These are phyloP conservation scores for Sclerotinia minor DNA, from an alignment of 2,329 filamentous ascomycete genomes.

Conservation along the genomic window DNA sequence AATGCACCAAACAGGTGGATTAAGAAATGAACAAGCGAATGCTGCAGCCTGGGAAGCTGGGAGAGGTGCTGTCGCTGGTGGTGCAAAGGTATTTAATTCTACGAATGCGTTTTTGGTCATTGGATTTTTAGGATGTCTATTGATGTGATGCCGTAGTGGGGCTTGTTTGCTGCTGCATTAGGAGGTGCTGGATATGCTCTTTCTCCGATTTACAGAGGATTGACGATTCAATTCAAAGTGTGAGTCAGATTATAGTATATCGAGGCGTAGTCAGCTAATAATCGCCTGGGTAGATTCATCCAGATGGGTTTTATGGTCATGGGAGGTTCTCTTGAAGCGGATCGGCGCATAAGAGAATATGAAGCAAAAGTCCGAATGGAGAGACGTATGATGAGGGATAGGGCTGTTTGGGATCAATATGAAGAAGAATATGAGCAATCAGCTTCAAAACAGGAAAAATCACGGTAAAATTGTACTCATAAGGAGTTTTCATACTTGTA, in stretches of 20 bases:
- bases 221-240: conserved; percentile 78
- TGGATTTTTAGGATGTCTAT: conserved; percentile 8
- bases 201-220: conserved; percentile 70
- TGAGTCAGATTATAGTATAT: conserved; percentile 46
- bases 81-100: conserved; percentile 55
- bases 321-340: conserved; percentile 75
- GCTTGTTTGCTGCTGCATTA: conserved; percentile 61
- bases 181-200: conserved; percentile 62
- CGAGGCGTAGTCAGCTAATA: not conserved
- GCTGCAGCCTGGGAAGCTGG: conserved; percentile 71
- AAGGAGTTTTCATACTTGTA: conserved; percentile 18
- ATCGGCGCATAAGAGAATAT: conserved; percentile 65
- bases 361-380: conserved; percentile 65
- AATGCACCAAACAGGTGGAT: conserved; percentile 56
- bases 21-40: conserved; percentile 66
- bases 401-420: conserved; percentile 67
- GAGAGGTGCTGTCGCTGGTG: conserved; percentile 65
- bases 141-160: conserved; percentile 55
- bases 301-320: conserved; percentile 75
- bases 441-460: conserved; percentile 26
- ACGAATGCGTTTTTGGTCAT: not conserved
- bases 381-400: conserved; percentile 62
- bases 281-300: conserved; percentile 59
- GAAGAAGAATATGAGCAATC: conserved; percentile 53
- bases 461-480: conserved; percentile 27